These are phyloP conservation scores for Colletotrichum somersetense DNA, from an alignment of 2,329 filamentous ascomycete species.

Conservation along the genomic window DNA sequence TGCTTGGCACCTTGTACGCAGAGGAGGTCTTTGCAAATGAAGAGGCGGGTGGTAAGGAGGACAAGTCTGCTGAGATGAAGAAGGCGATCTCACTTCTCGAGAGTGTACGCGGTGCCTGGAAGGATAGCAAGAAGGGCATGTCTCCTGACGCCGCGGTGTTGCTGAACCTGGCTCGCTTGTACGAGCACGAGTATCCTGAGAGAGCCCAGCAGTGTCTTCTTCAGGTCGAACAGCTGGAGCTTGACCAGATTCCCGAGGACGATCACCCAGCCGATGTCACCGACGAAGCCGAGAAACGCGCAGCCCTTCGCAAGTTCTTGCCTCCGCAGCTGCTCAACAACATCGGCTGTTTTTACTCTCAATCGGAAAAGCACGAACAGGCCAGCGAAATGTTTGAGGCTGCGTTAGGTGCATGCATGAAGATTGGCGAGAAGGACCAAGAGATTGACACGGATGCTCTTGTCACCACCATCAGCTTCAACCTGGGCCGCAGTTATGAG, in stretches of 20 bases:
- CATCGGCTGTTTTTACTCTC: conserved; percentile 95
- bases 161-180: conserved; percentile 90
- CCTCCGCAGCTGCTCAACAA: conserved; percentile 96
- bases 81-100: conserved; percentile 91
- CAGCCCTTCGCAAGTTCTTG: conserved; percentile 78
- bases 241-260: conserved; percentile 80
- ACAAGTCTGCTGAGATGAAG: conserved; percentile 86
- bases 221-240: conserved; percentile 91
- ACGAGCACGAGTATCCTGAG: conserved; percentile 87
- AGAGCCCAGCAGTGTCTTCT: conserved; percentile 92
- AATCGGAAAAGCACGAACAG: conserved; percentile 82
- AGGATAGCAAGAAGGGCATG: conserved; percentile 88
- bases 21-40: conserved; percentile 92
- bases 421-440: conserved; percentile 80
- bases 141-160: conserved; percentile 87
- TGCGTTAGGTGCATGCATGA: conserved; percentile 89
- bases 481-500: conserved; percentile 93
- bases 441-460: conserved; percentile 89
- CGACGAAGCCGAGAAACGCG: conserved; percentile 71
- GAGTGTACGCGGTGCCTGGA: conserved; percentile 88
- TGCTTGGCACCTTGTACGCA: conserved; percentile 91
- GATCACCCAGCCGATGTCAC: conserved; percentile 69
- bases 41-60: conserved; percentile 79
- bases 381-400: conserved; percentile 92
- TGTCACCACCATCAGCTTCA: conserved; percentile 96